Base-by-base conservation (phyloP, 176 grass and related monocot species). In the Paspalum notatum region DNA sequence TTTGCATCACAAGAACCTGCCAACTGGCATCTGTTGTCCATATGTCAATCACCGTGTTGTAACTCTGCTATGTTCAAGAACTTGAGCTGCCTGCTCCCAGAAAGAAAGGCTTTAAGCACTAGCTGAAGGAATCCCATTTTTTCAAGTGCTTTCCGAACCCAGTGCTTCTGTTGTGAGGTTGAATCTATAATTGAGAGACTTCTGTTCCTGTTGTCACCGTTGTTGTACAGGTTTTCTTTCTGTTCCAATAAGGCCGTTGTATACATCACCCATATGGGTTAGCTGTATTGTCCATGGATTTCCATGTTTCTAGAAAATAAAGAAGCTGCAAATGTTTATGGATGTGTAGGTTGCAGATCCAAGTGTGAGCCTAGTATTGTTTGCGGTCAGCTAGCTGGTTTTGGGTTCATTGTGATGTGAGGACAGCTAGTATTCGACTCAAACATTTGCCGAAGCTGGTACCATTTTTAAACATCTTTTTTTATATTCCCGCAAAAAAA, bases 171-270 rank as follows among this genome's bases (percentile, higher is more conserved):
- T 52, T 26, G 46, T 6, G 58, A 83, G 8, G 69, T 62, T 72
- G 56, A 82, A 68, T 66, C 59, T 74, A 75, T 66, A 55, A 65
- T 15, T 17, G 48, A 87, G 57, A 40, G 24, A 48, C 27, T 47
- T 58, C 66, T 55, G 54, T 61, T 65, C 13, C 22, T 56, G 57
- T 48, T 65, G 10, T 17, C 11, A 7, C 27, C 54, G 77, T 56
- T 32, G 32, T 32, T 80, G 77, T 80, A 80, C 47, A 79, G 54
- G 72, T 82, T 49, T 3, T 72, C 57, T 56, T 77, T 44, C 14
- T 77, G 12, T 37, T 71, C 6, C 55, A 87, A 78, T 66, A 82
- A 71, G 48, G 65, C 39, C 44, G 20, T 54, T 68, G 67, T 42
- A 43, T 42, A 43, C 50, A n/a, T 55, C 48, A 53, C 24, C 26